Conservation (phyloP, 305 asterid species). For the Stenogyne calaminthoides region DNA sequence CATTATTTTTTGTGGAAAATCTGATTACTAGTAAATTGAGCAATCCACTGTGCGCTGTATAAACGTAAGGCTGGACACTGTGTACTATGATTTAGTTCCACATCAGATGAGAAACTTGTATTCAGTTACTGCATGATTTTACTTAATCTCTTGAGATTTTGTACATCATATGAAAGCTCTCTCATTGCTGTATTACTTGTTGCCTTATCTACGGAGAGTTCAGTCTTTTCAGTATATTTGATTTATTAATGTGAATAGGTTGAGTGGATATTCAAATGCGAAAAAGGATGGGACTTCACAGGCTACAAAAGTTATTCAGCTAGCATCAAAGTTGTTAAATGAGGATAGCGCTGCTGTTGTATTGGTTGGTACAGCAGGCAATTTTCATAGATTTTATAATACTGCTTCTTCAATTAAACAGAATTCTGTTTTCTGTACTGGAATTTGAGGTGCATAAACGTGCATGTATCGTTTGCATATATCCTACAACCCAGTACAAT, state of each 20-base stretch:
- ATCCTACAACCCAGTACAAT: neutral
- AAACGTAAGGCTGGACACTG: neutral
- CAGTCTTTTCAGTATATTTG: slow-evolving; percentile 9
- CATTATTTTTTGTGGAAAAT: neutral
- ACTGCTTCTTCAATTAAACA: neutral
- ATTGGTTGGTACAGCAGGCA: slow-evolving; percentile 55
- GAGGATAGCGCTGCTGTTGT: slow-evolving; percentile 61
- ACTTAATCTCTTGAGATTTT: neutral
- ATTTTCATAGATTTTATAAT: slow-evolving; percentile 2
- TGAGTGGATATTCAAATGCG: slow-evolving; percentile 63
- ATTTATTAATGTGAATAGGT: slow-evolving; percentile 44
- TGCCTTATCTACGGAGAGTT: slow-evolving; percentile 3
- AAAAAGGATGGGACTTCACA: slow-evolving; percentile 77
- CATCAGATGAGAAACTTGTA: neutral
- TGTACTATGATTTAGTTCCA: slow-evolving; percentile 11
- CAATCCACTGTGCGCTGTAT: neutral
- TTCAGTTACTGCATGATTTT: neutral
- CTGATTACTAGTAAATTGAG: neutral
- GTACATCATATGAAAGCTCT: neutral
- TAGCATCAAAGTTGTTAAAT: slow-evolving; percentile 55
- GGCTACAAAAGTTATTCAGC: slow-evolving; percentile 64
- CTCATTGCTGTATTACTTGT: neutral
- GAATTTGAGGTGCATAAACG: neutral
- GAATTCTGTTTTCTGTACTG: neutral
- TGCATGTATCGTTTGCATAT: neutral